These are phyloP conservation scores for Bothriochloa decipiens DNA, from an alignment of 176 grass and related monocot genomes.

Conservation along the genomic window DNA sequence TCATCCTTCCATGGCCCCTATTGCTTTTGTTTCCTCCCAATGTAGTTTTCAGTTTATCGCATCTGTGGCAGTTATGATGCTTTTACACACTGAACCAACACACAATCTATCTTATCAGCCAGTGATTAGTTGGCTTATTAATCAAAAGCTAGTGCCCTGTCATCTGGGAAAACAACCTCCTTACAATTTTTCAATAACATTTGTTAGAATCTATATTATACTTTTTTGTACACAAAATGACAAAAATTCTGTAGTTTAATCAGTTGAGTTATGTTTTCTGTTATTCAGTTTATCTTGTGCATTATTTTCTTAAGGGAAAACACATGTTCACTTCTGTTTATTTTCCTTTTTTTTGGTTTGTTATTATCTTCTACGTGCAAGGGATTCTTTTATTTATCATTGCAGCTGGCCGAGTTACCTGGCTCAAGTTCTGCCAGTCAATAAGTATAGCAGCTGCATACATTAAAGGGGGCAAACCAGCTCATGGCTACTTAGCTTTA, in stretches of 20 bases:
- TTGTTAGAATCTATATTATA: too few relatives aligned
- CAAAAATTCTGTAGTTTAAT: too few relatives aligned
- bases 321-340: too few relatives aligned
- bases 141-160: neutral
- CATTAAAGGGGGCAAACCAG: constrained; percentile 58
- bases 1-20: neutral
- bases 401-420: constrained; percentile 74
- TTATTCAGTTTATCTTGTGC: too few relatives aligned
- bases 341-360: too few relatives aligned
- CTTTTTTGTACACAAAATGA: too few relatives aligned
- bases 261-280: too few relatives aligned
- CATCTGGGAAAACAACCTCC: neutral
- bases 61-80: neutral
- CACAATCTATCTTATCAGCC: neutral
- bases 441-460: constrained; percentile 64
- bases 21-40: neutral
- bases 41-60: neutral
- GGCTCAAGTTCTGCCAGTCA: constrained; percentile 38
- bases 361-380: too few relatives aligned
- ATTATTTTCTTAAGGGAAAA: too few relatives aligned
- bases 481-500: constrained; percentile 58
- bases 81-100: neutral
- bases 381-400: neutral
- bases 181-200: too few relatives aligned
- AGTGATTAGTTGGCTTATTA: neutral